These are phyloP conservation scores for Ogataea pini DNA, from an alignment of 805 yeast species.

Conservation along the genomic window DNA sequence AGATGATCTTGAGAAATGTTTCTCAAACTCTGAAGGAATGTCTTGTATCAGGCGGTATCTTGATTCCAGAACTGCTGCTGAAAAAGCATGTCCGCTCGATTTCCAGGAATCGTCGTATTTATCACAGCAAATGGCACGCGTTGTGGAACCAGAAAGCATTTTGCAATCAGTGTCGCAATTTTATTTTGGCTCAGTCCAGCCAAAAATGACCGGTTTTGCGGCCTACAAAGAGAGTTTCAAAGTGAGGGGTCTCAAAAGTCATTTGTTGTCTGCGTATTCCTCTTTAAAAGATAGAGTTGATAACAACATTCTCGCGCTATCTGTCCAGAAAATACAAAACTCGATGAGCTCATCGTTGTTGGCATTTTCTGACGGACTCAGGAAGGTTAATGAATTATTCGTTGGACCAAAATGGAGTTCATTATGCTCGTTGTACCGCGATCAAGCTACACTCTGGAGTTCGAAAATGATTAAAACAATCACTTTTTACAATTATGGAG, in stretches of 20 bases:
- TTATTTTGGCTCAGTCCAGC: not conserved
- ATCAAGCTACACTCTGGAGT: not conserved
- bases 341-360: not conserved
- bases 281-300: not conserved
- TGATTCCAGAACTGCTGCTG: constrained; percentile 12
- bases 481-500: not conserved
- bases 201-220: not conserved
- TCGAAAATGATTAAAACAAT: not conserved
- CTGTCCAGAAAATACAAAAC: too few species aligned
- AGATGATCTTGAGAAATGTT: constrained; percentile 12
- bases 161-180: not conserved
- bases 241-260: too few species aligned
- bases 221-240: not conserved
- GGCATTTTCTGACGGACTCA: not conserved
- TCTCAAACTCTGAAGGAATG: constrained; percentile 9
- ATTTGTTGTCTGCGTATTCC: not conserved
- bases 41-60: constrained; percentile 14
- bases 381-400: not conserved
- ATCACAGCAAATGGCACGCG: constrained; percentile 5
- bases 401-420: not conserved
- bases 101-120: constrained; percentile 10
- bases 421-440: not conserved
- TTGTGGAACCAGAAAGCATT: constrained; percentile 1
- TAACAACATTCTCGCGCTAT: too few species aligned
- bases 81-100: constrained; percentile 14